Evolutionary conservation across 2,329 filamentous ascomycete species (phyloP).

Genomic region (Aspergillus brunneoviolaceus): DNA sequence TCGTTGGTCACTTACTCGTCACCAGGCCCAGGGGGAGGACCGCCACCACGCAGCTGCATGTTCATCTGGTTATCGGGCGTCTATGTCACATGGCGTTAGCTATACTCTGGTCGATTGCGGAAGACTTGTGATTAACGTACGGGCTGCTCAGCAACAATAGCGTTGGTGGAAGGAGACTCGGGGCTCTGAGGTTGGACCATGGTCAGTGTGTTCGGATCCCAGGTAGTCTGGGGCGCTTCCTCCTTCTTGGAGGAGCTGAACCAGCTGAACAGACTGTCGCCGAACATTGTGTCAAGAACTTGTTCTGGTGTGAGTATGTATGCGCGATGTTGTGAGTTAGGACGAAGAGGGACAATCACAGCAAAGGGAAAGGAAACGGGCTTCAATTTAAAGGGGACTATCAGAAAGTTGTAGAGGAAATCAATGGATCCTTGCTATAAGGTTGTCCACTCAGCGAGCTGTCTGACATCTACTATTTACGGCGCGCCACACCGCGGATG

Average conservation of each 20-base stretch:
- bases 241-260: constrained; percentile 4
- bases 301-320: not conserved
- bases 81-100: not conserved
- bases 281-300: not conserved
- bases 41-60: constrained; percentile 6
- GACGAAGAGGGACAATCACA: not conserved
- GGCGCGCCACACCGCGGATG: not conserved
- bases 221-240: not conserved
- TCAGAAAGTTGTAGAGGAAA: not conserved
- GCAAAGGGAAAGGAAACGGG: not conserved
- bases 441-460: constrained; percentile 1
- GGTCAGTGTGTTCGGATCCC: constrained; percentile 7
- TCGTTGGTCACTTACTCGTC: constrained; percentile 5
- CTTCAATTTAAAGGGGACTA: too few relatives aligned
- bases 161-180: not conserved
- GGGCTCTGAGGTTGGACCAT: constrained; percentile 8
- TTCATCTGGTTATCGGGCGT: constrained; percentile 2
- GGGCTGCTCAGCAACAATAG: constrained; percentile 2
- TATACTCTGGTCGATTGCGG: not conserved
- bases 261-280: constrained; percentile 5
- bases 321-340: not conserved
- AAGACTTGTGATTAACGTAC: not conserved
- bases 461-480: too few relatives aligned
- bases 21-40: constrained; percentile 5
- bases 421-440: not conserved